Evolutionary conservation across 176 grass and related monocot genomes (phyloP).

Genomic region (Coix lacrymajobi): DNA sequence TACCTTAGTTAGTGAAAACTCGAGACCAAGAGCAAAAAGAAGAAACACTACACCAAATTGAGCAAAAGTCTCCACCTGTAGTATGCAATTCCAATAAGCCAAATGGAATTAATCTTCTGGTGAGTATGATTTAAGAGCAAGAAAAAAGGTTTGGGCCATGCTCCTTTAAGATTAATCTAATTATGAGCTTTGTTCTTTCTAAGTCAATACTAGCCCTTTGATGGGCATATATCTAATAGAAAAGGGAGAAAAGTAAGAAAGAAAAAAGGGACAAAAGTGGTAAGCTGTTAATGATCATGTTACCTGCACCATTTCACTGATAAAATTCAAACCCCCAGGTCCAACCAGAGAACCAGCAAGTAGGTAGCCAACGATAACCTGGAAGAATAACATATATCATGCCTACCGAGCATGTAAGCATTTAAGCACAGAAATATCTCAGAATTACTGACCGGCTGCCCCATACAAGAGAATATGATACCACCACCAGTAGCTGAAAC

Average conservation of each 20-base stretch:
- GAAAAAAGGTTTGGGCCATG: not conserved
- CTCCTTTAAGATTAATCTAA: constrained; percentile 8
- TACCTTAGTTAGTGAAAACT: constrained; percentile 97
- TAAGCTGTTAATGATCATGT: constrained; percentile 17
- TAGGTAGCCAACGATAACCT: constrained; percentile 99
- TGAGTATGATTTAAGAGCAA: not conserved
- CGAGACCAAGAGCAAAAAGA: constrained; percentile 95
- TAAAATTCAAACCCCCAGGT: constrained; percentile 85
- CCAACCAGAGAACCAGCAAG: constrained; percentile 95
- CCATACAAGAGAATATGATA: constrained; percentile 88
- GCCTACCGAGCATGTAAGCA: not conserved
- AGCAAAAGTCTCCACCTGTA: constrained; percentile 97
- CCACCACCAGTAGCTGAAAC: constrained; percentile 91
- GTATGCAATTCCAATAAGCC: not conserved
- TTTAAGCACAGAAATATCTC: constrained; percentile 13
- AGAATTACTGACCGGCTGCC: constrained; percentile 73
- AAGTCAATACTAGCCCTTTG: not conserved
- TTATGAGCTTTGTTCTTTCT: not conserved
- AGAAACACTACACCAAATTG: constrained; percentile 99
- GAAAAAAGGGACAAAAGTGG: not conserved
- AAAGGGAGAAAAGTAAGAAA: not conserved
- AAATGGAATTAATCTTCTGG: not conserved
- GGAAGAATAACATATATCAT: constrained; percentile 27
- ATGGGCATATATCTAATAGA: not conserved
- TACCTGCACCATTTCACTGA: constrained; percentile 98